Evolutionary conservation across 345 rosid species (phyloP), one percentile per base, ranked within the genome.

Genomic region (Sisymbrium altissimum): DNA sequence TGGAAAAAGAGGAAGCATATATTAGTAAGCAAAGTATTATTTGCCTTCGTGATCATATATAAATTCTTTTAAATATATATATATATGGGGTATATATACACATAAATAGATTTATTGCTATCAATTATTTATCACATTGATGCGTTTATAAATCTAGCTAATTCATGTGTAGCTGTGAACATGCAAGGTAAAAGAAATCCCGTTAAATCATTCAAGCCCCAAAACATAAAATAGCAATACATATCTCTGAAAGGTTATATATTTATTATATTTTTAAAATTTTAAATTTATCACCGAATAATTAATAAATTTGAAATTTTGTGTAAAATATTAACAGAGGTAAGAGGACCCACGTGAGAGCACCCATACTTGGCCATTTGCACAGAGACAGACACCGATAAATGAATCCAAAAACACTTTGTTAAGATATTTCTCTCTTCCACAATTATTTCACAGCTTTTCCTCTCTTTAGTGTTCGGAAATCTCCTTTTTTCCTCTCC

Each of bases 341-440:
- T 0, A 55, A 56, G 66, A 65, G 80, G 80, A 77, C 76, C 80
- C 80, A 77, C 80, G 80, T 77, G 80, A 77, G 45, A 77, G 45
- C 7, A 41, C 17, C 67, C 61, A 64, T 66, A 13, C 71, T 36
- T 36, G 15, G 17, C 80, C 80, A 77, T 30, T 71, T 46, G 76
- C 76, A 56, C 40, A 55, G 60, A 55, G 72, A 67, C 73, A 58
- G 63, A 59, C 73, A 60, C 66, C 29, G 38, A 67, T 68, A 44
- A 53, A 70, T 30, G 40, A 61, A 69, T 62, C 25, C 45, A 61
- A 68, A 54, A 68, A 54, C 36, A 39, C 39, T 70, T 30, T 46
- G 18, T 54, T 9, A 7, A 77, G 75, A 70, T 64, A 64, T 75
- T 69, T 66, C 10, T 15, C 1, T 44, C 21, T 56, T n/a, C 46